These are phyloP conservation scores for Baorangia bicolor DNA, from an alignment of 768 basidiomycete genomes.

Conservation along the genomic window DNA sequence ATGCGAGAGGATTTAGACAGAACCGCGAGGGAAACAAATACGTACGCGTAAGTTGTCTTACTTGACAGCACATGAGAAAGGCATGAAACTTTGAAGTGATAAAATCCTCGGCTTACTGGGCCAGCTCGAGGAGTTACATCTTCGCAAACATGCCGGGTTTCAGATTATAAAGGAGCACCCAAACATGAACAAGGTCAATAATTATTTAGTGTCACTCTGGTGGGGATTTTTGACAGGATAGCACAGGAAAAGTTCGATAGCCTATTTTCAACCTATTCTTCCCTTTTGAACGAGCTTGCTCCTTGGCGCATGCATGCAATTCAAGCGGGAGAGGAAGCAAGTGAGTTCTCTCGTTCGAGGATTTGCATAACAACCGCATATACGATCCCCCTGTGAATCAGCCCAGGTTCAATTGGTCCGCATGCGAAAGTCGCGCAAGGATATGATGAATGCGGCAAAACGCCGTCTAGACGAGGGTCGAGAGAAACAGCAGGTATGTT, in stretches of 20 bases:
- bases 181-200: conserved; percentile 17
- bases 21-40: conserved; percentile 27
- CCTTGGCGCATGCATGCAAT: conserved; percentile 31
- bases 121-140: conserved; percentile 24
- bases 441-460: conserved; percentile 34
- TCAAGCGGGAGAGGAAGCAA: conserved; percentile 32
- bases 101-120: conserved; percentile 15
- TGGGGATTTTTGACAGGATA: conserved; percentile 6
- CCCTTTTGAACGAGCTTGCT: conserved; percentile 34
- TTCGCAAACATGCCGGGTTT: conserved; percentile 8
- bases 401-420: conserved; percentile 33
- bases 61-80: not conserved
- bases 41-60: conserved; percentile 24
- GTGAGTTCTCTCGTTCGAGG: conserved; percentile 26
- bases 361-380: not conserved
- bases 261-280: conserved; percentile 24
- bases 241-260: conserved; percentile 23
- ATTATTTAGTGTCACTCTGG: not conserved
- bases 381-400: conserved; percentile 13
- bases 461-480: conserved; percentile 35
- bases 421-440: conserved; percentile 35
- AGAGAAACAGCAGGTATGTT: conserved; percentile 38
- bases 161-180: conserved; percentile 8
- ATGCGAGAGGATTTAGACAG: conserved; percentile 10
- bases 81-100: conserved; percentile 16